Percentiles rank a stretch among this genome's conserved stretches.
These are phyloP conservation scores for Diaporthe longicolla DNA, from an alignment of 2,329 filamentous ascomycete genomes.

Conservation along the genomic window DNA sequence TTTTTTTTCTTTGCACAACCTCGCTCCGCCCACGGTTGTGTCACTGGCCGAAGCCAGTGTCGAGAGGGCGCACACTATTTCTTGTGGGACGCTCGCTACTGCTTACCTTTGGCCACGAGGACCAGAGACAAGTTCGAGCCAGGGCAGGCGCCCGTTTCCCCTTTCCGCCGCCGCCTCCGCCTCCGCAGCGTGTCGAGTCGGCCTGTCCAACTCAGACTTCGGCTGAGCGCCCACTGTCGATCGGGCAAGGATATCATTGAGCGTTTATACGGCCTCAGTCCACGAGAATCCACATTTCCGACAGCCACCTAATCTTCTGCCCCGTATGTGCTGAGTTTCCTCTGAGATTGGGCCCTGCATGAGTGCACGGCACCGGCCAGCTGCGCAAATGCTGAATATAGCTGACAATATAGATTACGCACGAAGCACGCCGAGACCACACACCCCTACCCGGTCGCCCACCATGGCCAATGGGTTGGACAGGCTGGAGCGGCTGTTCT, in stretches of 20 bases:
- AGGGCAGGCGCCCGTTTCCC: slow-evolving; percentile 32
- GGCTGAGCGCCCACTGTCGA: slow-evolving; percentile 28
- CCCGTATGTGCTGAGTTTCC: slow-evolving; percentile 32
- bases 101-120: slow-evolving; percentile 37
- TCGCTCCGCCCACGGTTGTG: slow-evolving; percentile 14
- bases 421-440: slow-evolving; percentile 37
- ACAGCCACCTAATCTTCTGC: slow-evolving; percentile 38
- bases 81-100: slow-evolving; percentile 39
- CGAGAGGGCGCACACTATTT: slow-evolving; percentile 34
- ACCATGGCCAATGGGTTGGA: slow-evolving; percentile 66
- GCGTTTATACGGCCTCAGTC: slow-evolving; percentile 39
- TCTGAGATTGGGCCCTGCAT: slow-evolving; percentile 26
- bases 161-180: slow-evolving; percentile 4
- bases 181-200: not conserved
- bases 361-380: slow-evolving; percentile 20
- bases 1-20: slow-evolving; percentile 8
- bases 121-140: slow-evolving; percentile 37
- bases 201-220: slow-evolving; percentile 1
- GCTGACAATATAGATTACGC: slow-evolving; percentile 45
- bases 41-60: slow-evolving; percentile 38
- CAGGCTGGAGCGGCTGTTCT: slow-evolving; percentile 67
- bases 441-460: slow-evolving; percentile 21
- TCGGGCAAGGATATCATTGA: slow-evolving; percentile 38
- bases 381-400: slow-evolving; percentile 34
- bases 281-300: slow-evolving; percentile 27